Base-by-base conservation (phyloP, 768 basidiomycete genomes). In the Russula lepida region DNA sequence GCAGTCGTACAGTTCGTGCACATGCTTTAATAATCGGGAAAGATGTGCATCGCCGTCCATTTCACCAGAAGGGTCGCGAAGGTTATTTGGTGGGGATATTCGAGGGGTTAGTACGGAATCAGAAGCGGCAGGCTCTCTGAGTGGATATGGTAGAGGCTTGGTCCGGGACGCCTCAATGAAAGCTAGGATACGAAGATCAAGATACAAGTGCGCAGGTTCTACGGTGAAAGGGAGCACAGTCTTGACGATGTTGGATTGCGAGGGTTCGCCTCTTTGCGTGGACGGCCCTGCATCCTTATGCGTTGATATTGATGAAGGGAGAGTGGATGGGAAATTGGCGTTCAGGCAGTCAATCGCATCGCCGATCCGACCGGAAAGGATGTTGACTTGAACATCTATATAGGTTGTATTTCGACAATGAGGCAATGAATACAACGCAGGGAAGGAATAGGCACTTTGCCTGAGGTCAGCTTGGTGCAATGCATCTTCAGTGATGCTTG, bases 151-250 rank as follows among this genome's bases (percentile, higher is more conserved):
- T 19, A 91, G 77, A 4, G 89, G 88, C 13, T 81, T 70, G 2
- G 88, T 87, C 30, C 92, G 84, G 64, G 91, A 84, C 23, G 85
- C 81, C 72, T 98, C 95, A 68, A 90, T 85, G 74, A 97, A 98
- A 2, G 83, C 82, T 44, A 89, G 85, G 51, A 97, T 89, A 53
- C 86, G 87, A 41, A 98, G 84, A 69, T 97, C 94, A 63, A 98
- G 80, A 19, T 77, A 76, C 55, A 95, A 78, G 67, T 93, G 90
- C 1, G 76, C 71, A n/a, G 92, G 87, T 50, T 86, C 78, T 28
- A 85, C 78, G 6, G 92, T 86, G 1, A 82, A 86, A 3, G 83
- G 74, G 27, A 81, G 74, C 23, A 81, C 71, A 64, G 83, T 86
- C 58, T 79, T 73, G 46, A 80, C 71, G 37, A 69, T 70, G 27